Conservation (phyloP, 345 rosid species). For the Crucihimalaya himalaica region DNA sequence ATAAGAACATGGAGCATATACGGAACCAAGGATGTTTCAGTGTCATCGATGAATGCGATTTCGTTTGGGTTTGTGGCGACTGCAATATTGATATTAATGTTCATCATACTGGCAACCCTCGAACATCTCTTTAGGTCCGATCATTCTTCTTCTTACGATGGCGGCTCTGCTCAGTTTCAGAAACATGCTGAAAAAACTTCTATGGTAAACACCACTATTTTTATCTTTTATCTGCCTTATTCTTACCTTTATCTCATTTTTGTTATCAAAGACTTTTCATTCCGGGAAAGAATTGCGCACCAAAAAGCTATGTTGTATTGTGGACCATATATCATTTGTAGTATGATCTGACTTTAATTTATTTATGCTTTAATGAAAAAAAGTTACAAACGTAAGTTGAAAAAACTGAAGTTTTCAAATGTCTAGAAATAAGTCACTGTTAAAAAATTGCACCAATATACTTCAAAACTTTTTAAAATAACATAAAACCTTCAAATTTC, state of each 20-base stretch:
- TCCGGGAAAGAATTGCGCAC: not conserved
- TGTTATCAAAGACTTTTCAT: not conserved
- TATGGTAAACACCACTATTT: constrained; percentile 2
- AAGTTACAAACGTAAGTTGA: not conserved
- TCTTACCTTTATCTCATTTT: not conserved
- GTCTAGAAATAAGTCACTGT: not conserved
- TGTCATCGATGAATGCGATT: constrained; percentile 67
- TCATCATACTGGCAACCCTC: constrained; percentile 78
- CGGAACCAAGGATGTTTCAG: constrained; percentile 47
- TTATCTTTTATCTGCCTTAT: not conserved
- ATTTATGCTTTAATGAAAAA: not conserved
- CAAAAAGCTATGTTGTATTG: not conserved
- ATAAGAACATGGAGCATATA: constrained; percentile 58
- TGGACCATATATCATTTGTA: not conserved
- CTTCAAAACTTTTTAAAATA: no score
- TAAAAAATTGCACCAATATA: no score
- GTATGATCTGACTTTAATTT: not conserved
- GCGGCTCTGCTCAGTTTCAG: not conserved
- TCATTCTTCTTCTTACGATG: constrained; percentile 46
- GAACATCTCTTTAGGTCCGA: constrained; percentile 70
- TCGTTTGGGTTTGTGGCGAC: constrained; percentile 85
- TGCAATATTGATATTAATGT: constrained; percentile 74
- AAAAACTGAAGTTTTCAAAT: not conserved
- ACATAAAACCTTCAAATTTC: no score
- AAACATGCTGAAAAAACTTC: constrained; percentile 4